Evolutionary conservation across 2,329 filamentous ascomycete species (phyloP), one percentile per base, ranked within the genome.

Genomic region (Colletotrichum magnum): DNA sequence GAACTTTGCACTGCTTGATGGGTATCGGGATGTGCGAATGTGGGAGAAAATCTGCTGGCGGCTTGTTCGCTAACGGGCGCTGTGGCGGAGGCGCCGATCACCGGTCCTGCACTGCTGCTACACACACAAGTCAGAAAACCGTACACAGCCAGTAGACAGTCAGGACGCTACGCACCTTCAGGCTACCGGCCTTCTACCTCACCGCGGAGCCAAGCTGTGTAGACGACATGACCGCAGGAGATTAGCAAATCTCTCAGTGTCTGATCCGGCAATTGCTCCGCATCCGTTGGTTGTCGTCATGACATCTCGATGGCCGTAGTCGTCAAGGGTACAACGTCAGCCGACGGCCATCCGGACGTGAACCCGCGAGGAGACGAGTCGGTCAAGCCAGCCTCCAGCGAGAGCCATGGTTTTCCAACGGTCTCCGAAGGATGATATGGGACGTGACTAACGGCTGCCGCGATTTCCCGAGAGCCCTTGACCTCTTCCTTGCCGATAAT

Each of bases 181-280:
- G 10, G 32, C 32, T 10, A 36, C 7, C 32, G 32, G 32, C 32
- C 10, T 6, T 36, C 32, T 36, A 36, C 32, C 28, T 36, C 32
- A 3, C 28, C 28, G 2, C 7, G 32, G 32, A 36, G 32, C 32
- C 32, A 21, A n/a, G 18, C 18, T 12, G 36, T 16, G 28, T n/a
- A 50, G 13, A 28, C 21, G 36, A 24, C 28, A 47, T 18, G 24
- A n/a, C 56, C n/a, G 45, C 36, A 16, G 54, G 52, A 64, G 53
- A 68, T 68, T 64, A 50, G 18, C 53, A 68, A 62, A 64, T 58
- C 28, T 64, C 64, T 39, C 16, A 7, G 36, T 12, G 18, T 53
- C 59, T 52, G 47, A 53, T 53, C 45, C 15, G 53, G 59, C 53
- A 64, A 58, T 58, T 36, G 6, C 39, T 64, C 59, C 53, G 52